Conservation (phyloP, 2,329 filamentous ascomycete genomes). For the Colletotrichum paranaense region DNA sequence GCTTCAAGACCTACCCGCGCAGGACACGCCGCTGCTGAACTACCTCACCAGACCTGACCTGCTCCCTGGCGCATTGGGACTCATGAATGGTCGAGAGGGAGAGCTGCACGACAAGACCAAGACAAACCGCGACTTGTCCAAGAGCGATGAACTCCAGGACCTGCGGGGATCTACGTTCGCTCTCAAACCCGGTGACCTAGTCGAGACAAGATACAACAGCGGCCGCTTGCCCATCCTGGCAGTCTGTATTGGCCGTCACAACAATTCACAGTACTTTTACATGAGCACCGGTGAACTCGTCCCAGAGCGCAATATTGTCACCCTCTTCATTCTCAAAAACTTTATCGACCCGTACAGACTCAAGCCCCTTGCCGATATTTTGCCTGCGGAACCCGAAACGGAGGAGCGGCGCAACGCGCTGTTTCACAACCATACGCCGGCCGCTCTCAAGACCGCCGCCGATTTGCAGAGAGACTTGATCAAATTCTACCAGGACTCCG, state of each 20-base stretch:
- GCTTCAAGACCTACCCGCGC: constrained; percentile 42
- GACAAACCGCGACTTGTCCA: constrained; percentile 45
- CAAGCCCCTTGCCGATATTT: constrained; percentile 42
- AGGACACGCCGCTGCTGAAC: constrained; percentile 45
- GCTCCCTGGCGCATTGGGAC: constrained; percentile 39
- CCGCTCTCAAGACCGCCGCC: constrained; percentile 36
- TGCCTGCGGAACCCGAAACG: constrained; percentile 32
- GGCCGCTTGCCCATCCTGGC: constrained; percentile 61
- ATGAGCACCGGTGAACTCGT: constrained; percentile 63
- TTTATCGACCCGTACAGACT: constrained; percentile 58
- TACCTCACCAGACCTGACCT: constrained; percentile 49
- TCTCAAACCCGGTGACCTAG: constrained; percentile 58
- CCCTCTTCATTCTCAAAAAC: constrained; percentile 61
- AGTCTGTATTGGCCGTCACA: constrained; percentile 63
- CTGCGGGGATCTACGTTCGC: constrained; percentile 45
- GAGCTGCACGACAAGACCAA: constrained; percentile 34
- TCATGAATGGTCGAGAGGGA: constrained; percentile 36
- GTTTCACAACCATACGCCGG: constrained; percentile 17
- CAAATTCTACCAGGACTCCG: constrained; percentile 54
- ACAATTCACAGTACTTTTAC: constrained; percentile 65
- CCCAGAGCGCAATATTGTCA: constrained; percentile 52
- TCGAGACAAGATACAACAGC: constrained; percentile 58
- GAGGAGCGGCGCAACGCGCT: constrained; percentile 33
- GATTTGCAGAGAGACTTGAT: constrained; percentile 60
- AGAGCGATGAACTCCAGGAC: constrained; percentile 50